Evolutionary conservation across 306 rosid genomes (phyloP).

Genomic region (Trichosanthes truncata): DNA sequence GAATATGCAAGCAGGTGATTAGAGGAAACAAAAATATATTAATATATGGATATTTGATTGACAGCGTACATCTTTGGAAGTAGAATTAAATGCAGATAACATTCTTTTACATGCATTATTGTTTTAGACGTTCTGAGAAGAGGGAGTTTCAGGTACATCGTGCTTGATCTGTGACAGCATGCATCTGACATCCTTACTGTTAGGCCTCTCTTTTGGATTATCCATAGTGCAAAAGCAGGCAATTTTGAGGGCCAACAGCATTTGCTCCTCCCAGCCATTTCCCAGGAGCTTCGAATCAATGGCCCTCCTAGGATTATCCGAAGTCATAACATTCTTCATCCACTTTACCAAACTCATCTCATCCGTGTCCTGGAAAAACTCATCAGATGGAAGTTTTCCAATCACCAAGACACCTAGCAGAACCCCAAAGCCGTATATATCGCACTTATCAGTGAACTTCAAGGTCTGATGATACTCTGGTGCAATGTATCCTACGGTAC

Average conservation of each 20-base stretch:
- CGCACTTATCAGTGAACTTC: constrained; percentile 90
- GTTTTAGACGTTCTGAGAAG: neutral
- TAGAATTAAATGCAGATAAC: neutral
- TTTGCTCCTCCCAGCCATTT: constrained; percentile 72
- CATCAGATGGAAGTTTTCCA: constrained; percentile 71
- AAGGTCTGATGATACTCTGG: constrained; percentile 86
- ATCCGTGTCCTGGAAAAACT: constrained; percentile 43
- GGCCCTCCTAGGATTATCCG: constrained; percentile 51
- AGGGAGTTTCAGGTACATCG: constrained; percentile 3
- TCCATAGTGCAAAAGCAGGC: constrained; percentile 84
- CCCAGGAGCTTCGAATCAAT: constrained; percentile 48
- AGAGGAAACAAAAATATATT: neutral
- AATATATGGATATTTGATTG: neutral
- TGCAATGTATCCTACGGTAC: constrained; percentile 77
- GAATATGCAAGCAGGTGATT: neutral
- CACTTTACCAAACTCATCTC: constrained; percentile 84
- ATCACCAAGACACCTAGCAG: constrained; percentile 68
- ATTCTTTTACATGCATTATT: neutral
- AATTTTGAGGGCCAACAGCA: constrained; percentile 82
- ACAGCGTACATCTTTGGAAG: neutral
- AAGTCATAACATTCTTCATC: constrained; percentile 56
- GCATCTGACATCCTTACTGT: constrained; percentile 75
- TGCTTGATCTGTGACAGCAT: constrained; percentile 75
- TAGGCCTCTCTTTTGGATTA: constrained; percentile 78
- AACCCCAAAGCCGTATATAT: constrained; percentile 79